phyloP scores from a whole-genome alignment of 2,329 filamentous ascomycete genomes.

The Aspergillus sp. region DNA sequence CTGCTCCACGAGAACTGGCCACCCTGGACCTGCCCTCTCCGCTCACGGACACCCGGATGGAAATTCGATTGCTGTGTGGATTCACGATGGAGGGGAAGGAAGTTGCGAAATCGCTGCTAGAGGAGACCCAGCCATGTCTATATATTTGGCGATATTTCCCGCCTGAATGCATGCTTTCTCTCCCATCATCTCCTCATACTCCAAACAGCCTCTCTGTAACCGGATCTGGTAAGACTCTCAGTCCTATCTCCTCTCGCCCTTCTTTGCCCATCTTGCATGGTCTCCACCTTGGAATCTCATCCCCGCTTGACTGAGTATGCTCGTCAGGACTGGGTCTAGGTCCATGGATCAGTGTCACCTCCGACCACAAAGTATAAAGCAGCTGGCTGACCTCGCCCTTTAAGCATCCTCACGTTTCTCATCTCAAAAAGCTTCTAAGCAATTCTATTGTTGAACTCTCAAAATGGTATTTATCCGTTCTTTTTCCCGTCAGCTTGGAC shows the following conservation, averaged over 20 bases:
- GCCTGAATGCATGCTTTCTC: conserved; percentile 2
- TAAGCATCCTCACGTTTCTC: not conserved
- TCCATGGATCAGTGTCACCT: not conserved
- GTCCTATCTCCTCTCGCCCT: not conserved
- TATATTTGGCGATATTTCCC: conserved; percentile 21
- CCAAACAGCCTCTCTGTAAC: conserved; percentile 4
- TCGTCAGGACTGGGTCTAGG: not conserved
- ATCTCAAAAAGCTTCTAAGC: not conserved
- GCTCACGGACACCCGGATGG: conserved; percentile 6
- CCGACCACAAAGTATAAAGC: conserved; percentile 6
- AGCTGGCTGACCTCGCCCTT: conserved; percentile 13
- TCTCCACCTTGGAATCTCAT: conserved; percentile 3
- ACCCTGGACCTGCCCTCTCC: not conserved
- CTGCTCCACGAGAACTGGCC: not conserved
- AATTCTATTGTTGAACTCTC: conserved; percentile 25
- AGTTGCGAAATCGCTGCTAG: conserved; percentile 1
- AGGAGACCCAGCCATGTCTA: conserved; percentile 8
- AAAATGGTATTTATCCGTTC: conserved; percentile 66
- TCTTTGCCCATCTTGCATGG: not conserved
- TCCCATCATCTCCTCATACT: conserved; percentile 14
- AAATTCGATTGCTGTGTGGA: not conserved
- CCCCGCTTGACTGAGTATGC: conserved; percentile 2
- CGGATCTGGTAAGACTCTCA: conserved; percentile 10
- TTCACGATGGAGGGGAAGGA: conserved; percentile 5
- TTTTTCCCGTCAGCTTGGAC: conserved; percentile 55